These are phyloP conservation scores for Ceratocystiopsis minuta DNA, from an alignment of 2,329 filamentous ascomycete genomes.

Conservation along the genomic window DNA sequence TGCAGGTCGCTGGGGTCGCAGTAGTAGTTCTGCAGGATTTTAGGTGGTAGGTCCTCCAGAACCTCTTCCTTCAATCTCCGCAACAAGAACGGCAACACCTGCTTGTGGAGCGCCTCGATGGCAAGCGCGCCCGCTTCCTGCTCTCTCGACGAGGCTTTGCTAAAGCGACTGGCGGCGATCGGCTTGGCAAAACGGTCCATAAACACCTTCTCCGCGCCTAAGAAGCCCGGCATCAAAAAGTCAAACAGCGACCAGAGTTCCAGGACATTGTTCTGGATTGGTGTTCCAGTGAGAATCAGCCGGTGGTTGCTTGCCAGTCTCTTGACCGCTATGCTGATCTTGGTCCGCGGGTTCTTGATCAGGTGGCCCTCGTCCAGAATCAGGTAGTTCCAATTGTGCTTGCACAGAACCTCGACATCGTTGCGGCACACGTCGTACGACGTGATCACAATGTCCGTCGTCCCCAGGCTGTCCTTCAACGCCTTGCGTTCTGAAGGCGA, in stretches of 20 bases:
- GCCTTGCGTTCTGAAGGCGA: constrained; percentile 63
- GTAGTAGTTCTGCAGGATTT: constrained; percentile 99
- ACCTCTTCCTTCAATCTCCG: constrained; percentile 96
- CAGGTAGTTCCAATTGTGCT: constrained; percentile 85
- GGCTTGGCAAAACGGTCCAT: constrained; percentile 88
- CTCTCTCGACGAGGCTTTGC: constrained; percentile 94
- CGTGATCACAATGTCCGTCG: constrained; percentile 85
- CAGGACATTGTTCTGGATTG: constrained; percentile 93
- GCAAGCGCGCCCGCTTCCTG: constrained; percentile 92
- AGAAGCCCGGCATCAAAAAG: constrained; percentile 96
- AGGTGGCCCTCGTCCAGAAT: constrained; percentile 94
- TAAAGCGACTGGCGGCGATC: constrained; percentile 83
- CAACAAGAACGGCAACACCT: constrained; percentile 88
- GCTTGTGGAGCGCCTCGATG: constrained; percentile 96
- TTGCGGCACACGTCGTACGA: constrained; percentile 98
- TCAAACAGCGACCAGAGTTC: constrained; percentile 97
- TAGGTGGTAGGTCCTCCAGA: constrained; percentile 84
- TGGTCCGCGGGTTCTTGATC: constrained; percentile 97
- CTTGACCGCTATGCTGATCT: constrained; percentile 88
- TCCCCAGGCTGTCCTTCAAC: constrained; percentile 49
- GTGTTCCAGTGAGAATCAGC: constrained; percentile 87
- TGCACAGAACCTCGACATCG: constrained; percentile 67
- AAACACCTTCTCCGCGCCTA: constrained; percentile 90
- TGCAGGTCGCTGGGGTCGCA: constrained; percentile 93
- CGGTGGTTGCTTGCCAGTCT: constrained; percentile 78